Base-by-base conservation (phyloP, 116 monocot species). In the Zostera marina region DNA sequence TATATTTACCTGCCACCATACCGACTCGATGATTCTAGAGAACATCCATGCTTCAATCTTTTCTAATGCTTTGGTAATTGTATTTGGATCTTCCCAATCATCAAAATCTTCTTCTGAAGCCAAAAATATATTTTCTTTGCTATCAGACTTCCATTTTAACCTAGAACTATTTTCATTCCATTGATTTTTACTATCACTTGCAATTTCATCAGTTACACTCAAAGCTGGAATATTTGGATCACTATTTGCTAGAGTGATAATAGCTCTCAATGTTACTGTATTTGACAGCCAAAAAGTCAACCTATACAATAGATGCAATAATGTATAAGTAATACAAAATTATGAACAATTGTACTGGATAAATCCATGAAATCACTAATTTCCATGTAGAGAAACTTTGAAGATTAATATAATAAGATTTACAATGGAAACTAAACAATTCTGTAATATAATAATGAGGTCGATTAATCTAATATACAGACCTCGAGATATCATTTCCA, bases 271-370 rank as follows among this genome's bases (percentile, higher is more conserved):
- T 11, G 81, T 74, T 64, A 81, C 61, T 26, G 75, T 63, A 76
- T 93, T 93, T 44, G 93, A 88, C 11, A 93, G 56, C 93, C 93
- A 93, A 66, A 87, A 93, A 39, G 81, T 81, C 74, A 93, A 64
- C 73, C 93, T 93, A 71, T 16, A 44, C 54, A 54, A 47, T 26
- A 16, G 25, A 61, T 12, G 22, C 23, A 61, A 6, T 58, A n/a
- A 41, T 16, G 5, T 40, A 58, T 16, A n/a, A 17, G 19, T 41
- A 17, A 17, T 14, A 16, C 40, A 0, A 41, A 17, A 58, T 22
- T 10, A 58, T 41, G 58, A 9, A 41, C 32, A 32, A 2, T 32
- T 2, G 32, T 32, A 32, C 5, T 32, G 32, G 32, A 32, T 32
- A 32, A 32, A 32, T 32, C 32, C 32, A 32, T 32, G 32, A 32